phyloP scores from a whole-genome alignment of 345 rosid genomes.

The Excoecaria cochinchinensis region DNA sequence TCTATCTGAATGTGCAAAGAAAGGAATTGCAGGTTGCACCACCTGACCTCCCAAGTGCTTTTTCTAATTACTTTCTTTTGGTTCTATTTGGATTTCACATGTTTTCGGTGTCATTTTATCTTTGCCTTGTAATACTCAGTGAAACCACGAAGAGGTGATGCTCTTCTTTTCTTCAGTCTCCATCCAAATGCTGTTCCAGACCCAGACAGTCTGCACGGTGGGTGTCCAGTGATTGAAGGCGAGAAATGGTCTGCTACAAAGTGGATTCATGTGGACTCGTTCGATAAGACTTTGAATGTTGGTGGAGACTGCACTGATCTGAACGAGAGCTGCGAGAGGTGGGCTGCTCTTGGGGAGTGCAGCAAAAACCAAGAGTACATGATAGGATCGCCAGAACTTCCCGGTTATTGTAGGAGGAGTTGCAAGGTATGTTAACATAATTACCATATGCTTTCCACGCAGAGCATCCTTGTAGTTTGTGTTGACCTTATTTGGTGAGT shows the following conservation, averaged over 20 bases:
- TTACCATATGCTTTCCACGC: neutral
- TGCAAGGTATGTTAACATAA: conserved; percentile 66
- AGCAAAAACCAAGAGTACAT: conserved; percentile 75
- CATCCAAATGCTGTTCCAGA: conserved; percentile 74
- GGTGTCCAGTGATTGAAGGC: conserved; percentile 91
- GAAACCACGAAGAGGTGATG: conserved; percentile 85
- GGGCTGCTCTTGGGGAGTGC: conserved; percentile 95
- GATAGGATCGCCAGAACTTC: conserved; percentile 74
- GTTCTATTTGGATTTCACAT: neutral
- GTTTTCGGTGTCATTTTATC: conserved; percentile 11
- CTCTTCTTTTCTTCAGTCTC: conserved; percentile 90
- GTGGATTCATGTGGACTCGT: conserved; percentile 95
- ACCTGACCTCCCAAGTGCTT: neutral
- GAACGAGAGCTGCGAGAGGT: conserved; percentile 79
- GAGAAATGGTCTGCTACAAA: conserved; percentile 99
- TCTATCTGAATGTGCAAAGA: conserved; percentile 91
- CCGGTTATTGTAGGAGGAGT: conserved; percentile 86
- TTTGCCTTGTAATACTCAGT: conserved; percentile 37
- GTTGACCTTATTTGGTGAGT: neutral
- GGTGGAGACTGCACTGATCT: conserved; percentile 68
- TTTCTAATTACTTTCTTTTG: neutral
- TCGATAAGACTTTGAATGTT: conserved; percentile 52
- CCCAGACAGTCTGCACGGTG: conserved; percentile 71
- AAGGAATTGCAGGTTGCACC: conserved; percentile 78
- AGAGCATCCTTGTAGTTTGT: conserved; percentile 23